Percentiles rank a stretch among this genome's conserved stretches.
Evolutionary conservation across 805 yeast genomes (phyloP).

Genomic region (Candida coleopterorum): DNA sequence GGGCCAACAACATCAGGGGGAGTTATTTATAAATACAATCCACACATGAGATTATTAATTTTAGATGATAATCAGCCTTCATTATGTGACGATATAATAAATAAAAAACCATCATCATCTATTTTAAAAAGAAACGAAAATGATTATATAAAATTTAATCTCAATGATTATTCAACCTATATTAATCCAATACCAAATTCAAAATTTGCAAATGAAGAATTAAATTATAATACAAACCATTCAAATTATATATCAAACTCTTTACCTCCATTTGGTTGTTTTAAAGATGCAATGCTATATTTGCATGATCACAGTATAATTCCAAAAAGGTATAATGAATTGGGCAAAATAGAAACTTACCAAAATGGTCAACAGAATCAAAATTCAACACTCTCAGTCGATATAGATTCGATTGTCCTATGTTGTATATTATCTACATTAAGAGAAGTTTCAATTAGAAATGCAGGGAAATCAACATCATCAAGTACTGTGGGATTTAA

Average conservation of each 20-base stretch:
- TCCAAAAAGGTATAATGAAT: slow-evolving; percentile 35
- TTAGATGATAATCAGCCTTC: slow-evolving; percentile 32
- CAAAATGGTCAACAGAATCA: slow-evolving; percentile 18
- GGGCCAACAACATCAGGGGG: slow-evolving; percentile 32
- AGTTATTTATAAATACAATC: slow-evolving; percentile 25
- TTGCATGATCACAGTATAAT: slow-evolving; percentile 12
- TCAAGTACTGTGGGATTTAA: slow-evolving; percentile 2
- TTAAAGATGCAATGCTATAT: slow-evolving; percentile 25
- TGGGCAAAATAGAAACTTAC: slow-evolving; percentile 31
- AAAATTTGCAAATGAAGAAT: slow-evolving; percentile 4
- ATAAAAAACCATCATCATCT: slow-evolving; percentile 24
- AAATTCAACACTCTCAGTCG: slow-evolving; percentile 28
- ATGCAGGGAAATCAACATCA: slow-evolving; percentile 16
- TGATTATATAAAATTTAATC: slow-evolving; percentile 4
- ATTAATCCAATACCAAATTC: slow-evolving; percentile 30
- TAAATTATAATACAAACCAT: neutral
- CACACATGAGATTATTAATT: slow-evolving; percentile 28
- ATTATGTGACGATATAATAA: slow-evolving; percentile 30
- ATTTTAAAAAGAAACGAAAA: slow-evolving; percentile 13
- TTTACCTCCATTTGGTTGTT: slow-evolving; percentile 37
- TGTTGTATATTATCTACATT: slow-evolving; percentile 25
- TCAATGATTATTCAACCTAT: slow-evolving; percentile 11
- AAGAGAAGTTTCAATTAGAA: slow-evolving; percentile 27
- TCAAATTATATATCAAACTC: slow-evolving; percentile 15
- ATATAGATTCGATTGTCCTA: slow-evolving; percentile 28